These are phyloP conservation scores for Smittium mucronatum DNA, from an alignment of 371 early-diverging fungal genomes.

Conservation along the genomic window DNA sequence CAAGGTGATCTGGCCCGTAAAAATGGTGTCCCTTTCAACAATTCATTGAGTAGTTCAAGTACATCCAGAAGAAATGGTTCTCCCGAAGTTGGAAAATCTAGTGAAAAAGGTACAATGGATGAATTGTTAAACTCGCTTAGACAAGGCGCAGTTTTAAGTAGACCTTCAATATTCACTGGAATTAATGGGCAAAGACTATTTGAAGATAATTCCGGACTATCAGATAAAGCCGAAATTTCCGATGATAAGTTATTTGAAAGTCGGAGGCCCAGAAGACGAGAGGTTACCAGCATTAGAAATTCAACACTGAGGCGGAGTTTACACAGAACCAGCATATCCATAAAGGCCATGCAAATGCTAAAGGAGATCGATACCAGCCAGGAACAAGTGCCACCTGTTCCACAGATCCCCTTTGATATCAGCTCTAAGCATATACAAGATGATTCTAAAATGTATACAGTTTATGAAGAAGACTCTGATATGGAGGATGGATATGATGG, in stretches of 20 bases:
- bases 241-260: slow-evolving; percentile 41
- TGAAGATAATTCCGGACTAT: not conserved
- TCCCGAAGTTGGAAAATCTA: slow-evolving; percentile 16
- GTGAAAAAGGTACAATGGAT: slow-evolving; percentile 68
- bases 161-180: not conserved
- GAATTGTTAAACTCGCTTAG: slow-evolving; percentile 55
- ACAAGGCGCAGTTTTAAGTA: not conserved
- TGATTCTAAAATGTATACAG: no score
- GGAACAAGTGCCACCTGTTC: not conserved
- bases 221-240: slow-evolving; percentile 48
- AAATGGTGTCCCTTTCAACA: not conserved
- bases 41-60: not conserved
- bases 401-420: not conserved
- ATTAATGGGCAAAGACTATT: no score
- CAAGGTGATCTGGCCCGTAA: slow-evolving; percentile 23
- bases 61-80: not conserved
- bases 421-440: no score
- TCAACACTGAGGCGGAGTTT: slow-evolving; percentile 42
- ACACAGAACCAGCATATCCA: slow-evolving; percentile 45
- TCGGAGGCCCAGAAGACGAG: slow-evolving; percentile 29
- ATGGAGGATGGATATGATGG: not conserved
- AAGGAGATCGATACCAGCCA: slow-evolving; percentile 40
- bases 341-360: slow-evolving; percentile 58
- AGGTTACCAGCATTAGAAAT: slow-evolving; percentile 39
- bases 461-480: not conserved